These are phyloP conservation scores for Fusarium hainanense DNA, from an alignment of 2,329 filamentous ascomycete species.

Conservation along the genomic window DNA sequence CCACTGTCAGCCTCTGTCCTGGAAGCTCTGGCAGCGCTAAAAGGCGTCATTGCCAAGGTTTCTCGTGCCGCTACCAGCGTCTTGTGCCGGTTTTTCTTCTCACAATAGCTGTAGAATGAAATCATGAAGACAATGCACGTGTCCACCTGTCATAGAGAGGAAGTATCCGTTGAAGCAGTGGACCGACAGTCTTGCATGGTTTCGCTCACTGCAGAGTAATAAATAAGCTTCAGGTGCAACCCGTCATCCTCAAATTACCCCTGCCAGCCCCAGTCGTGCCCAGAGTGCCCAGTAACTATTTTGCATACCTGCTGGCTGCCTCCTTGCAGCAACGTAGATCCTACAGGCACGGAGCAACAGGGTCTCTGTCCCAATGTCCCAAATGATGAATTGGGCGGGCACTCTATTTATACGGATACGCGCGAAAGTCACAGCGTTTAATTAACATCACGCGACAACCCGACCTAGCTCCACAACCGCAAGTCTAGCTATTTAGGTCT, in stretches of 20 bases:
- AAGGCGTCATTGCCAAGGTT: constrained; percentile 31
- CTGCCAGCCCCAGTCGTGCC: constrained; percentile 14
- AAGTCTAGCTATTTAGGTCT: background rate
- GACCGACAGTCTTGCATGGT: too few relatives aligned
- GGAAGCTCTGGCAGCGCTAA: constrained; percentile 34
- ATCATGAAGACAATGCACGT: constrained; percentile 10
- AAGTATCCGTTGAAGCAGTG: background rate
- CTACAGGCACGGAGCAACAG: constrained; percentile 18
- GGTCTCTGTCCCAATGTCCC: background rate
- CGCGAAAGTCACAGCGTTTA: constrained; percentile 12
- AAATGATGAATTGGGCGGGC: background rate
- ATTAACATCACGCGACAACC: constrained; percentile 38
- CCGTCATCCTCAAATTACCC: constrained; percentile 21
- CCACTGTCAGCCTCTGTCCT: background rate
- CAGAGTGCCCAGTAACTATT: constrained; percentile 13
- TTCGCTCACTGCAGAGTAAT: background rate
- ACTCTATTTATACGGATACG: constrained; percentile 23
- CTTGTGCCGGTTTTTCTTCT: constrained; percentile 15
- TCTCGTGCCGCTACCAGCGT: constrained; percentile 13
- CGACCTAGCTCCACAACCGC: constrained; percentile 17
- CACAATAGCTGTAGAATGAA: constrained; percentile 16
- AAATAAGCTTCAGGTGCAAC: constrained; percentile 2
- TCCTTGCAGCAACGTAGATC: constrained; percentile 29
- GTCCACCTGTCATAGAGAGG: background rate
- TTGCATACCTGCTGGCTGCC: constrained; percentile 29